Evolutionary conservation across 2,329 filamentous ascomycete genomes (phyloP).

Genomic region (Aspergillus transmontanensis): DNA sequence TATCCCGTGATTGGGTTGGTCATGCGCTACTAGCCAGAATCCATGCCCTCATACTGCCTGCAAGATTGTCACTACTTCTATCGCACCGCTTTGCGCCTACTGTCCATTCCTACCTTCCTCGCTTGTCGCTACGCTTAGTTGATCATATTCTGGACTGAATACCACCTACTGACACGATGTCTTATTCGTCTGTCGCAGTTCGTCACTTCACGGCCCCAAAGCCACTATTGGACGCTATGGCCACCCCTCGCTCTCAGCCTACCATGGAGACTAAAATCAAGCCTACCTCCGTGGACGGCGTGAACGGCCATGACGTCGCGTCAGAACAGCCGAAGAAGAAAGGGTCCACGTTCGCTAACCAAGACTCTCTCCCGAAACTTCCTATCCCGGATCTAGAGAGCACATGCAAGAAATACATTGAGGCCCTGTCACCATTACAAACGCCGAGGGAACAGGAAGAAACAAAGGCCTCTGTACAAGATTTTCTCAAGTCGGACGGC

Average conservation of each 20-base stretch:
- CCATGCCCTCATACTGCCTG: slow-evolving; percentile 78
- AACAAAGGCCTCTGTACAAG: slow-evolving; percentile 74
- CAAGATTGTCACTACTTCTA: slow-evolving; percentile 94
- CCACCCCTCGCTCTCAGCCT: slow-evolving; percentile 37
- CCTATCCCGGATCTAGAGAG: slow-evolving; percentile 86
- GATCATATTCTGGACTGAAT: slow-evolving; percentile 21
- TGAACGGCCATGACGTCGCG: neutral
- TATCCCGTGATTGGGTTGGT: slow-evolving; percentile 17
- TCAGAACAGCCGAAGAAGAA: slow-evolving; percentile 54
- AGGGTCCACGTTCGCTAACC: slow-evolving; percentile 84
- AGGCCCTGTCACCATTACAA: slow-evolving; percentile 79
- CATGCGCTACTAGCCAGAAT: slow-evolving; percentile 46
- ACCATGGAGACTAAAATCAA: slow-evolving; percentile 28
- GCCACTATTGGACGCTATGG: slow-evolving; percentile 71
- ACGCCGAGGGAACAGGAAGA: slow-evolving; percentile 78
- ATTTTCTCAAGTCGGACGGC: slow-evolving; percentile 81
- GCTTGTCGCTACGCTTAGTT: slow-evolving; percentile 72
- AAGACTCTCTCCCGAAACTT: slow-evolving; percentile 86
- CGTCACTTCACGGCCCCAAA: slow-evolving; percentile 72
- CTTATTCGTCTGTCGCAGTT: slow-evolving; percentile 64
- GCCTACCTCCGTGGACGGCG: slow-evolving; percentile 19
- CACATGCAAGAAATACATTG: slow-evolving; percentile 77
- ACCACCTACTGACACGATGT: slow-evolving; percentile 57
- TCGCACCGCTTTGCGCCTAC: slow-evolving; percentile 81
- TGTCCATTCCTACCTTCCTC: slow-evolving; percentile 78